Evolutionary conservation across 2,329 filamentous ascomycete genomes (phyloP).

Genomic region (Talaromyces rugulosus): DNA sequence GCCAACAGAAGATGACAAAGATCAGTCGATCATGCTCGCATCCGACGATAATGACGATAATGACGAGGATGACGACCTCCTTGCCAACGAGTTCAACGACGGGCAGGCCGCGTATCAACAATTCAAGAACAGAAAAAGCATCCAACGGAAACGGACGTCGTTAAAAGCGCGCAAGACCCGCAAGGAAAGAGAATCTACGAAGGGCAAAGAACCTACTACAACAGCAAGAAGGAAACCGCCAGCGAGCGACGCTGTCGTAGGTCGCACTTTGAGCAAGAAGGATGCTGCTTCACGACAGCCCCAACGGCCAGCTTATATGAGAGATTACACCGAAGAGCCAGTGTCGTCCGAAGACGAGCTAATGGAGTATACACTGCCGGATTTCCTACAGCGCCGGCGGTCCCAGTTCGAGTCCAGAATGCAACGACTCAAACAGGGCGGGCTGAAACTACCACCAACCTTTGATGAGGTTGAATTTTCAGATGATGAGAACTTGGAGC

Average conservation of each 20-base stretch:
- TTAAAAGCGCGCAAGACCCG: slow-evolving; percentile 42
- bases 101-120: slow-evolving; percentile 52
- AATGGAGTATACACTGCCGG: slow-evolving; percentile 61
- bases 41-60: neutral
- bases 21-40: slow-evolving; percentile 1
- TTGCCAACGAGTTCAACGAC: slow-evolving; percentile 33
- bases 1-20: neutral
- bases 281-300: slow-evolving; percentile 6
- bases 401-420: slow-evolving; percentile 62
- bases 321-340: slow-evolving; percentile 26
- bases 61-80: slow-evolving; percentile 23
- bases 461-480: slow-evolving; percentile 74
- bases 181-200: slow-evolving; percentile 1
- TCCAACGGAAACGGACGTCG: slow-evolving; percentile 50
- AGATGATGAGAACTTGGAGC: slow-evolving; percentile 60
- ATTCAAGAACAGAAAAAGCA: slow-evolving; percentile 58
- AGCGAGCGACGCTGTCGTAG: slow-evolving; percentile 34
- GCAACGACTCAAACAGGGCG: slow-evolving; percentile 59
- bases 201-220: slow-evolving; percentile 2
- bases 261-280: slow-evolving; percentile 26
- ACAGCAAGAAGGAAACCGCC: slow-evolving; percentile 28
- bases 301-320: slow-evolving; percentile 27
- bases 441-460: slow-evolving; percentile 70
- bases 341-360: slow-evolving; percentile 51
- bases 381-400: slow-evolving; percentile 68